Percentiles rank a stretch among this genome's conserved stretches.
Evolutionary conservation across 768 basidiomycete species (phyloP).

Genomic region (Lentinula sp.): DNA sequence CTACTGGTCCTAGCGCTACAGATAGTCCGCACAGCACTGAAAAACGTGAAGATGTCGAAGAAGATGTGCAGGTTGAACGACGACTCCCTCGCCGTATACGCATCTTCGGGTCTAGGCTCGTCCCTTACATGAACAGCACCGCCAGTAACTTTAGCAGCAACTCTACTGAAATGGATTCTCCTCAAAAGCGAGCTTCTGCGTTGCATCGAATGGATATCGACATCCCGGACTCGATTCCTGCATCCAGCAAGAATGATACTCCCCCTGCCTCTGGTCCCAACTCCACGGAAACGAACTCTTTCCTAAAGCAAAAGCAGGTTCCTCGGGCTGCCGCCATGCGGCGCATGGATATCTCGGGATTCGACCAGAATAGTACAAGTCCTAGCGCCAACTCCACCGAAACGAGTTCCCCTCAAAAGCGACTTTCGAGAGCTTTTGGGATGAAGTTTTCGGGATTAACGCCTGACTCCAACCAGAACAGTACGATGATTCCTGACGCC

Average conservation of each 20-base stretch:
- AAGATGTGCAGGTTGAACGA: not conserved
- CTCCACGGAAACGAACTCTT: not conserved
- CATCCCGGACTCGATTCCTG: not conserved
- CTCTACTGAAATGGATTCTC: too few relatives aligned
- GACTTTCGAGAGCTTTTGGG: not conserved
- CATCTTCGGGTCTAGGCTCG: too few relatives aligned
- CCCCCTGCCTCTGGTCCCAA: not conserved
- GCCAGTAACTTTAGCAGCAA: too few relatives aligned
- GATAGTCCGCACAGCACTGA: not conserved
- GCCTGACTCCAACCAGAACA: too few relatives aligned
- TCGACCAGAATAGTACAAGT: not conserved
- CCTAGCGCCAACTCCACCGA: not conserved
- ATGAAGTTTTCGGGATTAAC: not conserved
- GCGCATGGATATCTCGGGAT: not conserved
- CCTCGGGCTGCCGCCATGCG: not conserved
- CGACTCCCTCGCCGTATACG: not conserved
- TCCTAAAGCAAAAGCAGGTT: not conserved
- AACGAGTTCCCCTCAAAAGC: not conserved
- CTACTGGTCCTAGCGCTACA: not conserved
- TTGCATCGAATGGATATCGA: not conserved
- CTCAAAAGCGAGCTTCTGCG: not conserved
- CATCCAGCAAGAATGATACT: not conserved
- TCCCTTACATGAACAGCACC: too few relatives aligned
- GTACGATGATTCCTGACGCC: too few relatives aligned
- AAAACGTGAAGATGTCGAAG: not conserved